Evolutionary conservation across 306 rosid species (phyloP).

Genomic region (Hippophae gyantsensis): DNA sequence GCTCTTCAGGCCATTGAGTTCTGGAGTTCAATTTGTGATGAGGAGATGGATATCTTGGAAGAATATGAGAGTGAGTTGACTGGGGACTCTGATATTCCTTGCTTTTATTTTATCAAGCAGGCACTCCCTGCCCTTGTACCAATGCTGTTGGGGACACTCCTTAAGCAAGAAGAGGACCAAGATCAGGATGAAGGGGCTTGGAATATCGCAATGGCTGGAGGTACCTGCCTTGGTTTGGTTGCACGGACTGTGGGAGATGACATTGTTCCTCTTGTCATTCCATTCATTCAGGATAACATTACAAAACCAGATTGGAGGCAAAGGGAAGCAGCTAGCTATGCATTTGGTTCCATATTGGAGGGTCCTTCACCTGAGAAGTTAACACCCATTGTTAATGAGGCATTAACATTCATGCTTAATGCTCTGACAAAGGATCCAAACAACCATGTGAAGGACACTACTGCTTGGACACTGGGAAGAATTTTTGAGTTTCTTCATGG

Average conservation of each 20-base stretch:
- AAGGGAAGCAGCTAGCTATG: constrained; percentile 92
- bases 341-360: constrained; percentile 89
- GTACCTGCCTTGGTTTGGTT: constrained; percentile 85
- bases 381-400: constrained; percentile 60
- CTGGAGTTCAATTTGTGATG: constrained; percentile 43
- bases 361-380: constrained; percentile 80
- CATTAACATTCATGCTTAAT: constrained; percentile 63
- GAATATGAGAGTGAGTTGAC: constrained; percentile 51
- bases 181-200: constrained; percentile 96
- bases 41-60: constrained; percentile 58
- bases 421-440: constrained; percentile 65
- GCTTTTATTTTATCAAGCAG: constrained; percentile 82
- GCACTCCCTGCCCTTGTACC: constrained; percentile 84
- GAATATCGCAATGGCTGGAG: constrained; percentile 97
- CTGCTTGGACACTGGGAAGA: constrained; percentile 92
- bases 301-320: constrained; percentile 90
- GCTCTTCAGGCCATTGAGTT: constrained; percentile 94
- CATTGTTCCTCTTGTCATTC: constrained; percentile 71
- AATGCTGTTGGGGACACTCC: constrained; percentile 75
- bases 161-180: constrained; percentile 92
- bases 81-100: constrained; percentile 66
- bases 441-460: constrained; percentile 90
- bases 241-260: constrained; percentile 87
- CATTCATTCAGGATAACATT: constrained; percentile 78
- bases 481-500: constrained; percentile 87